These are phyloP conservation scores for Mycosphaerella sp. DNA, from an alignment of 2,329 filamentous ascomycete species.

Conservation along the genomic window DNA sequence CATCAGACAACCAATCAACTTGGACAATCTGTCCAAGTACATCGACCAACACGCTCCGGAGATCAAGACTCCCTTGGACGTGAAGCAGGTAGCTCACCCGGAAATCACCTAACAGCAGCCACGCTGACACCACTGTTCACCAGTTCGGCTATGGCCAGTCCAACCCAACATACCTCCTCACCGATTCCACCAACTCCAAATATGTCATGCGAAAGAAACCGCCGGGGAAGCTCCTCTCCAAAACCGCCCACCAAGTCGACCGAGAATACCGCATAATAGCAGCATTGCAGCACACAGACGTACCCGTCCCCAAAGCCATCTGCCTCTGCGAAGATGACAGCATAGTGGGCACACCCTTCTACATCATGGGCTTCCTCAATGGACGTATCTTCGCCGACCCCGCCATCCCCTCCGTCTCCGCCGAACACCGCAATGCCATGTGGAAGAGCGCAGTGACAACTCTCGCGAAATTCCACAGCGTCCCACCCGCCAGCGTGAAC, in stretches of 20 bases:
- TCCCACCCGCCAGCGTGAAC: slow-evolving; percentile 60
- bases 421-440: slow-evolving; percentile 67
- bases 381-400: slow-evolving; percentile 92
- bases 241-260: slow-evolving; percentile 93
- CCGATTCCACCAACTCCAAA: slow-evolving; percentile 59
- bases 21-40: slow-evolving; percentile 71
- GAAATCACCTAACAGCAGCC: neutral
- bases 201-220: slow-evolving; percentile 98
- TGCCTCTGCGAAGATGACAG: slow-evolving; percentile 76
- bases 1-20: slow-evolving; percentile 85
- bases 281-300: slow-evolving; percentile 69
- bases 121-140: neutral
- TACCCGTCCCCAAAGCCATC: slow-evolving; percentile 78
- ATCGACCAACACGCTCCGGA: slow-evolving; percentile 71
- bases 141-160: slow-evolving; percentile 97
- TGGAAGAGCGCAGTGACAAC: slow-evolving; percentile 81
- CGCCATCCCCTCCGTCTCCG: slow-evolving; percentile 64
- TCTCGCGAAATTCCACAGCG: slow-evolving; percentile 76
- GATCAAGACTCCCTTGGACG: slow-evolving; percentile 73
- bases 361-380: slow-evolving; percentile 94
- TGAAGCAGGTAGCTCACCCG: slow-evolving; percentile 67
- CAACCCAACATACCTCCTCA: slow-evolving; percentile 94
- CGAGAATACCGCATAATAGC: slow-evolving; percentile 88
- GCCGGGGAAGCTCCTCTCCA: slow-evolving; percentile 85
- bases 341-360: slow-evolving; percentile 86